phyloP scores from a whole-genome alignment of 2,329 filamentous ascomycete species.

The Septoria petroselini region DNA sequence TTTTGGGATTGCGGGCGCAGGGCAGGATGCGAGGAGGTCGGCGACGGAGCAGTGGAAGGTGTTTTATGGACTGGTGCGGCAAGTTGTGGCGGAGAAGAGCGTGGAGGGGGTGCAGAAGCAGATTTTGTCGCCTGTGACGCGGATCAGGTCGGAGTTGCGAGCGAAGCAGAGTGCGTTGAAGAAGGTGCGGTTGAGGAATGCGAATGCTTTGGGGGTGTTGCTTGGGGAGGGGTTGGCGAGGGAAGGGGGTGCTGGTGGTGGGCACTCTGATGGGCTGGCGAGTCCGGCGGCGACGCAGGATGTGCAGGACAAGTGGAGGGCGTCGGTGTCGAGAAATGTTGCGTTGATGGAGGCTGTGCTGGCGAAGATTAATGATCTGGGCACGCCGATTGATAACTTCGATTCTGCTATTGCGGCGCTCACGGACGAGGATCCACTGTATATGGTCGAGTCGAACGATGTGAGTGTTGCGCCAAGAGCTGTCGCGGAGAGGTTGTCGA shows the following conservation, averaged over 20 bases:
- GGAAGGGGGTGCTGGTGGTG: too few relatives aligned
- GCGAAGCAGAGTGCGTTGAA: constrained; percentile 69
- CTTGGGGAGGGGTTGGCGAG: constrained; percentile 77
- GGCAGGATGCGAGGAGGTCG: constrained; percentile 34
- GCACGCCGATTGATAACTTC: constrained; percentile 54
- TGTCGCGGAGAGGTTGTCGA: constrained; percentile 64
- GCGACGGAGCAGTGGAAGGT: constrained; percentile 35
- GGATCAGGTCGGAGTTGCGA: constrained; percentile 70
- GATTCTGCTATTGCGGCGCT: constrained; percentile 56
- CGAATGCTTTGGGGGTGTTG: constrained; percentile 80
- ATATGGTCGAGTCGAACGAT: constrained; percentile 38
- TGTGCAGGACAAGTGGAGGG: constrained; percentile 60
- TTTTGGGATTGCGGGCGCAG: constrained; percentile 30
- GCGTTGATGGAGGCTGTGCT: constrained; percentile 83
- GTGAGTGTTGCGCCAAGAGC: constrained; percentile 46
- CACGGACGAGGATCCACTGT: constrained; percentile 52
- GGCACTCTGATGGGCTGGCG: constrained; percentile 35
- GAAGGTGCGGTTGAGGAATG: constrained; percentile 73
- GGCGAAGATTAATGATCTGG: constrained; percentile 63
- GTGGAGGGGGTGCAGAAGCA: constrained; percentile 67
- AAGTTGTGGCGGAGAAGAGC: constrained; percentile 70
- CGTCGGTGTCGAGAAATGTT: constrained; percentile 74
- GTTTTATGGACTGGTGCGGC: constrained; percentile 78
- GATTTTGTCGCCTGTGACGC: constrained; percentile 73
- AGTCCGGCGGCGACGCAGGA: constrained; percentile 31